A percentile compares a stretch with the other conserved stretches of the same genome.
phyloP scores from a whole-genome alignment of 441 rosid species.

The Corymbia citriodora region DNA sequence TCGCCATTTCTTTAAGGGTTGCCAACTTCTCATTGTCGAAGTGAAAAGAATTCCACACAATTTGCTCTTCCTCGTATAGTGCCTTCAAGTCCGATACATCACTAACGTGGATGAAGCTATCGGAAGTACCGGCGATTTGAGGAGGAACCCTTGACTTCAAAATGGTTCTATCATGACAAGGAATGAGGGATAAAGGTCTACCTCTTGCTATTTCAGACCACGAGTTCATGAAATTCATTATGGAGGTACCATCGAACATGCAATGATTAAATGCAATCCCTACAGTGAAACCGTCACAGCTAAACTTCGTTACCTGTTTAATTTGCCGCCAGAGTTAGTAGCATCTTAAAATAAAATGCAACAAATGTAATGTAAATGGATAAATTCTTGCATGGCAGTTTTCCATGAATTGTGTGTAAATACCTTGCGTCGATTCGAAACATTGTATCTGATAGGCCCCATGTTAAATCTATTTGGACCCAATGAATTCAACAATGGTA shows the following conservation, averaged over 20 bases:
- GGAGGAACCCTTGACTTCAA: background rate
- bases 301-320: background rate
- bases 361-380: background rate
- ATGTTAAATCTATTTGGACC: background rate
- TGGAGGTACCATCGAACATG: background rate
- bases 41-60: background rate
- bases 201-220: background rate
- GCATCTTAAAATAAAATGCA: background rate
- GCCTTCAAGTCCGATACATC: background rate
- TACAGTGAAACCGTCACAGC: background rate
- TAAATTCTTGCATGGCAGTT: background rate
- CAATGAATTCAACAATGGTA: background rate
- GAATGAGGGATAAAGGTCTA: background rate
- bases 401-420: background rate
- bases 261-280: background rate
- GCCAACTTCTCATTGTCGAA: background rate
- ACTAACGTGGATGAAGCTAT: background rate
- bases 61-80: background rate
- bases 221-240: background rate
- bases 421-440: background rate
- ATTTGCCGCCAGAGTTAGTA: background rate
- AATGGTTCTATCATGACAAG: background rate
- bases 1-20: background rate
- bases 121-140: background rate
- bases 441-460: background rate